Conservation (phyloP, 163 green algal species). For the Prototheca wickerhamii region DNA sequence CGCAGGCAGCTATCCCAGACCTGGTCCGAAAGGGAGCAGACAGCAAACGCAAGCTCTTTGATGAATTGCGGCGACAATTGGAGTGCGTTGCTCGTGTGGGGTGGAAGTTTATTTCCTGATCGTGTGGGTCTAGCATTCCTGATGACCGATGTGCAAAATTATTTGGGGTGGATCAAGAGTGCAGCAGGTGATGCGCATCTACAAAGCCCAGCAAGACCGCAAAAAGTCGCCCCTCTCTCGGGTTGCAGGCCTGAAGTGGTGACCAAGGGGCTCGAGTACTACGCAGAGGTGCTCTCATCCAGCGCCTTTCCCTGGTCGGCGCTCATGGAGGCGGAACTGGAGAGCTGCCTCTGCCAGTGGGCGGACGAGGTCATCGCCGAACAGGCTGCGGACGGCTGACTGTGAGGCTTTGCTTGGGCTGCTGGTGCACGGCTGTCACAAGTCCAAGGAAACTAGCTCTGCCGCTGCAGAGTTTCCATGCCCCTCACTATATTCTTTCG, state of each 20-base stretch:
- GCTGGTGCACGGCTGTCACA: no score
- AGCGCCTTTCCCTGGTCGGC: background rate
- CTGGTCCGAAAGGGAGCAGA: background rate
- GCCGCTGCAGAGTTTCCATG: no score
- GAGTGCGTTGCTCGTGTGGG: background rate
- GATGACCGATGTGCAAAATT: background rate
- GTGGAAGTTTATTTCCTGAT: background rate
- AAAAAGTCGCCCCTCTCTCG: background rate
- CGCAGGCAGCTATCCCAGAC: background rate
- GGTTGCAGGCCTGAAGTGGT: background rate
- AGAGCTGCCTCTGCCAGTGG: no score
- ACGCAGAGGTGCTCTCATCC: background rate
- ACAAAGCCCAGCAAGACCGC: no score
- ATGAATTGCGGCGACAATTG: background rate
- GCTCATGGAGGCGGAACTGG: background rate
- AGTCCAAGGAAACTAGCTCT: no score
- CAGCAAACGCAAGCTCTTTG: background rate
- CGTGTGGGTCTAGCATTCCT: background rate
- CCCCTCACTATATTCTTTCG: no score
- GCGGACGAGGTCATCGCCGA: no score
- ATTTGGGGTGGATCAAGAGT: no score
- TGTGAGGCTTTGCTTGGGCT: no score
- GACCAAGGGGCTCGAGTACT: background rate
- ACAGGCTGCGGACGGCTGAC: no score
- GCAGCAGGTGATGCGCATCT: background rate